Evolutionary conservation across 1,284 basidiomycete genomes (phyloP), one percentile per base, ranked within the genome.

Genomic region (Ganoderma lucidum): DNA sequence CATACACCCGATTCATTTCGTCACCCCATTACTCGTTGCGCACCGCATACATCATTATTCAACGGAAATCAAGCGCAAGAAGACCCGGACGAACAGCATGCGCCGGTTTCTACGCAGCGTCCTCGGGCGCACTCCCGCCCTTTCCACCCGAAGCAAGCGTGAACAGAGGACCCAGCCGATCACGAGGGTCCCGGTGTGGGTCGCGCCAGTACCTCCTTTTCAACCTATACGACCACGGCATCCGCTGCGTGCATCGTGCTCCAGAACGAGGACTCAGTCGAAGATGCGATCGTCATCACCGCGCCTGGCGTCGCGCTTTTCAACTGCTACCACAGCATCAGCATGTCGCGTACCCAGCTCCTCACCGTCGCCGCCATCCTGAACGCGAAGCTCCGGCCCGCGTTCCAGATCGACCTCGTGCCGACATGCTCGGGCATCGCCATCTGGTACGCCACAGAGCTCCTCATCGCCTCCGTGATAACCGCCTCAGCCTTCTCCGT

Each of bases 271-370:
- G 87, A 88, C 70, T 62, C 73, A 9, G 79, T 80, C 42, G 81
- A 84, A 14, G 87, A 88, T 70, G 85, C 84, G 9, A 80, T 90
- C n/a, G 80, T 89, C 61, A 86, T 90, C 74, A 90, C 86, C 0
- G 80, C 87, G 14, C 80, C 90, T 6, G 78, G 81, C 64, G 77
- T 78, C 35, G 75, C 84, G 2, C 88, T 87, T 0, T 90, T 90
- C 78, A 88, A 87, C 78, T 90, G 87, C 77, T 87, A 90, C 66
- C 88, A 90, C 72, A 84, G 89, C 53, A 70, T 88, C 70, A 83
- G 83, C 1, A 89, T 90, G 88, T 71, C 83, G 12, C 85, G 84
- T 42, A 51, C 75, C 1, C 78, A 84, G 69, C 85, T 90, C 60
- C 74, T 85, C 59, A 73, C 51, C 4, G 86, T 87, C 55, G 87